Percentiles rank a stretch among this genome's conserved stretches.
phyloP scores from a whole-genome alignment of 768 basidiomycete species.

The Russula earlei region DNA sequence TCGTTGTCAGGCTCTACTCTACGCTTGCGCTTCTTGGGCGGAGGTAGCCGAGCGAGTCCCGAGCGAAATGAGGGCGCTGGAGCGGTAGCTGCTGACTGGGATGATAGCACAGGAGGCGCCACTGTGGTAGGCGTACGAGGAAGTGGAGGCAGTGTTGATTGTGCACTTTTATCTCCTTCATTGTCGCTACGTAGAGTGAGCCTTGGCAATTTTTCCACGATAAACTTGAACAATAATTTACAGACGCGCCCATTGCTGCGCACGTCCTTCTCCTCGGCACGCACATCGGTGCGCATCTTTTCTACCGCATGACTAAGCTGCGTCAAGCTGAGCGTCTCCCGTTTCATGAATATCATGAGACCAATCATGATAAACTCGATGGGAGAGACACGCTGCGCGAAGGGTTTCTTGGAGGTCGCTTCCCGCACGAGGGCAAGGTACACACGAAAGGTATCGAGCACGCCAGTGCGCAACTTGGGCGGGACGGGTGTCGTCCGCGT shows the following conservation, averaged over 20 bases:
- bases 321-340: conserved; percentile 28
- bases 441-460: conserved; percentile 37
- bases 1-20: background rate
- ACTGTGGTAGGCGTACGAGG: background rate
- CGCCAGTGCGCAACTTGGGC: conserved; percentile 25
- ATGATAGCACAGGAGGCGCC: background rate
- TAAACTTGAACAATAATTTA: conserved; percentile 46
- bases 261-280: conserved; percentile 51
- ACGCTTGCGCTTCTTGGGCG: conserved; percentile 5
- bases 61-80: background rate
- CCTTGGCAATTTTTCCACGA: conserved; percentile 27
- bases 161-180: conserved; percentile 18
- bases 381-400: conserved; percentile 40
- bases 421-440: conserved; percentile 39
- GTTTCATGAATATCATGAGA: conserved; percentile 45
- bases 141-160: conserved; percentile 1
- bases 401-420: conserved; percentile 29
- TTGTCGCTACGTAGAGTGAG: conserved; percentile 17
- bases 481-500: conserved; percentile 24
- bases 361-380: conserved; percentile 56
- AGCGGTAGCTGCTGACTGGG: background rate
- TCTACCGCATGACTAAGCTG: conserved; percentile 39
- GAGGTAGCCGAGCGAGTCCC: background rate
- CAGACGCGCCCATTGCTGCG: conserved; percentile 52
- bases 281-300: conserved; percentile 46